Evolutionary conservation across 257 asterid species (phyloP), one percentile per base, ranked within the genome.

Genomic region (Phtheirospermum japonicum): DNA sequence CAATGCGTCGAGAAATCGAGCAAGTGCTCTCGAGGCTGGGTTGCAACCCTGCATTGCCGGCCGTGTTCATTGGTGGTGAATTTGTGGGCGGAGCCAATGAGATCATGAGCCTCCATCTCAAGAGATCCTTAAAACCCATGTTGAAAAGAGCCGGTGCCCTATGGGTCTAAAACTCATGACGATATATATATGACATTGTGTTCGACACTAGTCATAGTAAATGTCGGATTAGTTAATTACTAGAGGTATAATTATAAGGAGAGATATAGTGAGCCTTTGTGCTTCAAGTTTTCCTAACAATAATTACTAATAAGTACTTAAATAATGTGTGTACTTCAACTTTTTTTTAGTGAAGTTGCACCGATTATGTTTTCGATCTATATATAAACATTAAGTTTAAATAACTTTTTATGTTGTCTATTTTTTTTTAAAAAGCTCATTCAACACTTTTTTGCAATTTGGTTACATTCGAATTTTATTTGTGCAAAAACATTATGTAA

Each of bases 91-190:
- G 95, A 23, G 84, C 81, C 12, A 81, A 79, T 52, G 97, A 89
- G 77, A 67, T 89, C 54, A 86, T 83, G 91, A 78, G 81, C 43
- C 95, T 84, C 73, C 97, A 89, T 34, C 95, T 89, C 62, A 59
- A 78, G 12, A 67, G 95, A 19, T 51, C 87, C 54, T 66, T 89
- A 33, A 76, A 61, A 74, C 89, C 87, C 51, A 81, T 79, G 97
- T 94, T 89, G 46, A 69, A 76, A 55, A 69, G 75, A 30, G 97
- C 97, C 0, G 95, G 97, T 6, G 97, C 94, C 3, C 31, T 86
- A 9, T 89, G 95, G 95, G 75, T 89, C 64, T 89, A 17, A 76
- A 7, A 6, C 8, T 48, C 10, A 16, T 13, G 50, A 13, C 52
- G 4, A n/a, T n/a, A n/a, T n/a, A n/a, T n/a, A n/a, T n/a, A n/a